phyloP scores from a whole-genome alignment of 495 filamentous ascomycete genomes.

The Neurospora sublineolata region DNA sequence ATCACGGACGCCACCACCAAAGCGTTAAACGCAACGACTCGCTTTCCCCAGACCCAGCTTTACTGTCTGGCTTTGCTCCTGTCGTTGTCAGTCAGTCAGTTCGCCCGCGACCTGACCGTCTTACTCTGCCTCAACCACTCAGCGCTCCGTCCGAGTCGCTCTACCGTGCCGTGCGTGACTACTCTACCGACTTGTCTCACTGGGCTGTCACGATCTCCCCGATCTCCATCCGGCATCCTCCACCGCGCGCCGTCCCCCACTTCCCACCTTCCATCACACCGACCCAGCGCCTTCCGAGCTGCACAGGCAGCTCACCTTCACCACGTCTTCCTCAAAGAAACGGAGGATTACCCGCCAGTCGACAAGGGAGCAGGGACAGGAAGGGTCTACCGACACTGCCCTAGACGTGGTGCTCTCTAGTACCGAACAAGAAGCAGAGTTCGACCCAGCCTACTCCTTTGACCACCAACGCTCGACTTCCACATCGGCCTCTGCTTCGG shows the following conservation, averaged over 20 bases:
- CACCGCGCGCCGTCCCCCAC: constrained; percentile 5
- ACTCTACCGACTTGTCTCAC: not conserved
- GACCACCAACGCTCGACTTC: constrained; percentile 24
- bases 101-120: not conserved
- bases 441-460: not conserved
- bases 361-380: constrained; percentile 22
- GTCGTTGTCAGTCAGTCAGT: not conserved
- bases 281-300: constrained; percentile 30
- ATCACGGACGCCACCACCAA: not conserved
- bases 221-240: constrained; percentile 2
- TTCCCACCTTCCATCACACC: constrained; percentile 7
- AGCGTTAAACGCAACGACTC: not conserved
- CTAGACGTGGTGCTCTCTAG: constrained; percentile 35
- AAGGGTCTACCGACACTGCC: constrained; percentile 19
- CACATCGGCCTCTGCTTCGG: constrained; percentile 23
- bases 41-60: not conserved
- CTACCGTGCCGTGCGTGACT: not conserved
- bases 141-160: not conserved
- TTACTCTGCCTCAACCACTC: not conserved
- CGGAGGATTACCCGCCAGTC: constrained; percentile 60
- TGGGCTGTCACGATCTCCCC: not conserved
- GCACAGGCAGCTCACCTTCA: constrained; percentile 64
- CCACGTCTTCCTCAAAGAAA: constrained; percentile 86
- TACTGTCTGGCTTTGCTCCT: not conserved
- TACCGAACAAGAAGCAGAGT: constrained; percentile 35